These are phyloP conservation scores for Cladosporium sp. DNA, from an alignment of 2,329 filamentous ascomycete species.

Conservation along the genomic window DNA sequence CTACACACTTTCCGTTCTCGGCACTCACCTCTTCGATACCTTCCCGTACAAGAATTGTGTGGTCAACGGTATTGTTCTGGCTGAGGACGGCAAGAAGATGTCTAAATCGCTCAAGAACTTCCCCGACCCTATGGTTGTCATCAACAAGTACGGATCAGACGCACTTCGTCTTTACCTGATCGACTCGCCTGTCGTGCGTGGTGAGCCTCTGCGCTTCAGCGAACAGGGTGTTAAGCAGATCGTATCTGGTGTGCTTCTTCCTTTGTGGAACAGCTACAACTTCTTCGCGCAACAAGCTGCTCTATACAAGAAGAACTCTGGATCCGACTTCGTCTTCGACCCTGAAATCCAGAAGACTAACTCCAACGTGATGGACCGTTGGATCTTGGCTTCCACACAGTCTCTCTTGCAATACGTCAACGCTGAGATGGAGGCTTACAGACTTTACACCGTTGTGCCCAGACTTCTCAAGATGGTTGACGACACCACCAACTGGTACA, in stretches of 20 bases:
- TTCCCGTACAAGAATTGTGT: constrained; percentile 93
- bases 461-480: constrained; percentile 74
- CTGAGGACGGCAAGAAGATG: constrained; percentile 98
- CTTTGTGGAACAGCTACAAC: constrained; percentile 95
- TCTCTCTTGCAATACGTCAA: constrained; percentile 90
- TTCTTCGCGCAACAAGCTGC: constrained; percentile 90
- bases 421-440: constrained; percentile 79
- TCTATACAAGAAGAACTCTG: constrained; percentile 81
- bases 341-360: constrained; percentile 73
- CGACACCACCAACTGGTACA: constrained; percentile 98
- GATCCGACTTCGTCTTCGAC: constrained; percentile 76
- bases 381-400: constrained; percentile 92
- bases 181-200: constrained; percentile 92
- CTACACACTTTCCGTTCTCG: constrained; percentile 86
- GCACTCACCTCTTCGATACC: constrained; percentile 80
- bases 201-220: constrained; percentile 88
- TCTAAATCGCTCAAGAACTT: constrained; percentile 97
- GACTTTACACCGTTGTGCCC: constrained; percentile 83
- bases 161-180: constrained; percentile 93
- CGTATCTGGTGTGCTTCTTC: constrained; percentile 84
- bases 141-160: constrained; percentile 87
- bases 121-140: constrained; percentile 80
- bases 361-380: constrained; percentile 91
- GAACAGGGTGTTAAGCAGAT: constrained; percentile 93
- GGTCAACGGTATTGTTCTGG: constrained; percentile 92